phyloP scores from a whole-genome alignment of 2,329 filamentous ascomycete species.

The Cytospora paraplurivora region DNA sequence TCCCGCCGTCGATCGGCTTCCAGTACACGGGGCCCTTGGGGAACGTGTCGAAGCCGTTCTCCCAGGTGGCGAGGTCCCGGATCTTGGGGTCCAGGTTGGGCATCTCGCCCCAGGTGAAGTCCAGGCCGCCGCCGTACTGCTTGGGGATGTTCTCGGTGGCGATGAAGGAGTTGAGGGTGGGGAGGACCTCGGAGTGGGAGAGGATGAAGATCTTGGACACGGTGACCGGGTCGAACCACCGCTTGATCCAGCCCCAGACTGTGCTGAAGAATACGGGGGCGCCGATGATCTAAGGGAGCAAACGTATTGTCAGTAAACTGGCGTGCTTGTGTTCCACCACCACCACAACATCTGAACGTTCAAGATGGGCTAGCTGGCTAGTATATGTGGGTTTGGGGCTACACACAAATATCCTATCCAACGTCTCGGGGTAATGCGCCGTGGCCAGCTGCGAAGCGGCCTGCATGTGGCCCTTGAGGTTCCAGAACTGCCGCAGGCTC shows the following conservation, averaged over 20 bases:
- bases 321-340: not conserved
- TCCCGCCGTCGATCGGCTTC: conserved; percentile 51
- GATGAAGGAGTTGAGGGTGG: conserved; percentile 80
- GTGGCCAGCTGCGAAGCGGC: conserved; percentile 85
- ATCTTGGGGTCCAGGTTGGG: conserved; percentile 70
- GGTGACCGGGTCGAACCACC: conserved; percentile 93
- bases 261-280: conserved; percentile 90
- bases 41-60: conserved; percentile 54
- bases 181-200: conserved; percentile 68
- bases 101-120: conserved; percentile 78
- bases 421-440: conserved; percentile 91
- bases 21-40: conserved; percentile 61
- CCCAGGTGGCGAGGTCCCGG: conserved; percentile 53
- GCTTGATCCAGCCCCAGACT: conserved; percentile 93
- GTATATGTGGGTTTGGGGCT: no score
- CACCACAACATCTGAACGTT: not conserved
- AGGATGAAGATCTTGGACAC: conserved; percentile 97
- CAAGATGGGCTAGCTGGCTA: not conserved
- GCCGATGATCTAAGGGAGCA: conserved; percentile 70
- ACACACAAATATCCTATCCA: conserved; percentile 73
- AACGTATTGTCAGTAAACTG: not conserved
- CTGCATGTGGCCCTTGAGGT: conserved; percentile 91
- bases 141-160: conserved; percentile 82
- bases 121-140: conserved; percentile 83
- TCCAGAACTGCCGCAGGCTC: conserved; percentile 93